Percentiles rank a stretch among this genome's conserved stretches.
phyloP scores from a whole-genome alignment of 2,329 filamentous ascomycete species.

The Pleoardoris graminearum region DNA sequence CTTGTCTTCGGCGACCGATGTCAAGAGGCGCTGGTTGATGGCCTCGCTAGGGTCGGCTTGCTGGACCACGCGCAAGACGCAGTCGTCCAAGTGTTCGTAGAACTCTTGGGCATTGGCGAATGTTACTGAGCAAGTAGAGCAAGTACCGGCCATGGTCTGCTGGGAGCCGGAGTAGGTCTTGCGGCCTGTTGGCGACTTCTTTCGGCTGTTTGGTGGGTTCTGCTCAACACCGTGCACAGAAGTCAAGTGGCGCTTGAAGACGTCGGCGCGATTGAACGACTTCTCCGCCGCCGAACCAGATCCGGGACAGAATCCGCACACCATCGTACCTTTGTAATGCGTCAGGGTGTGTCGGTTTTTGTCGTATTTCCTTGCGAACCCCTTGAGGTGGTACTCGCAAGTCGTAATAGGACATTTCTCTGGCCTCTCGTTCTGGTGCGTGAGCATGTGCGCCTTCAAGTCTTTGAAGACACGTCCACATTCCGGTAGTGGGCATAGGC shows the following conservation, averaged over 20 bases:
- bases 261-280: slow-evolving; percentile 92
- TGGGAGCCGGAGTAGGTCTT: slow-evolving; percentile 74
- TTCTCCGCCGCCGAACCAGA: slow-evolving; percentile 88
- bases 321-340: slow-evolving; percentile 97
- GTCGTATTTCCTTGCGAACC: slow-evolving; percentile 93
- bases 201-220: slow-evolving; percentile 86
- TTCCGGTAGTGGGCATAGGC: slow-evolving; percentile 77
- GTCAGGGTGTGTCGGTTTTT: slow-evolving; percentile 94
- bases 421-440: slow-evolving; percentile 85
- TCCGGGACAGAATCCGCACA: slow-evolving; percentile 91
- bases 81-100: slow-evolving; percentile 88
- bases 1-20: slow-evolving; percentile 46
- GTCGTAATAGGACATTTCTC: slow-evolving; percentile 93
- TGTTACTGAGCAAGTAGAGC: slow-evolving; percentile 84
- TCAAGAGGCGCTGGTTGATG: slow-evolving; percentile 49
- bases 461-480: slow-evolving; percentile 90
- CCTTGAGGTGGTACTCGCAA: slow-evolving; percentile 90
- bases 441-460: slow-evolving; percentile 91
- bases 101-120: slow-evolving; percentile 92
- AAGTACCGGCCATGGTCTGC: slow-evolving; percentile 77
- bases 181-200: slow-evolving; percentile 64
- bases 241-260: slow-evolving; percentile 92
- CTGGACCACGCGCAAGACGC: slow-evolving; percentile 64
- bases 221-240: slow-evolving; percentile 92
- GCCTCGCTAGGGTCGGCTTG: slow-evolving; percentile 48